phyloP scores from a whole-genome alignment of 495 filamentous ascomycete species.

The Bathelium albidoporum region DNA sequence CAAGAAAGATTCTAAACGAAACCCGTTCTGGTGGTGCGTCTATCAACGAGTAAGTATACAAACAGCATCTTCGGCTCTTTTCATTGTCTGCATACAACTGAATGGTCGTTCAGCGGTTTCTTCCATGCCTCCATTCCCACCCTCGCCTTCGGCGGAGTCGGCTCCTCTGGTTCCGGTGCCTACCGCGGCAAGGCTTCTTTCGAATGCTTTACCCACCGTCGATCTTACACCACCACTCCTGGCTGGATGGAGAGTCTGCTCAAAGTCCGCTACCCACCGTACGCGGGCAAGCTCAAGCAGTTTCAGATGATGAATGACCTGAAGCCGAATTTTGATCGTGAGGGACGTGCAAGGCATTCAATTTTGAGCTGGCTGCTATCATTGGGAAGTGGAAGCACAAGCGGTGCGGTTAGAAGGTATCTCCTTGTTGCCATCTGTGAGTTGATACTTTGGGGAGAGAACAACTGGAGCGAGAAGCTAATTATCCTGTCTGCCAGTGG shows the following conservation, averaged over 20 bases:
- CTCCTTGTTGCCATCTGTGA: conserved; percentile 4
- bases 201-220: conserved; percentile 71
- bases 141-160: conserved; percentile 83
- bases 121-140: conserved; percentile 69
- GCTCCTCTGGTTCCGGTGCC: conserved; percentile 68
- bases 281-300: conserved; percentile 49
- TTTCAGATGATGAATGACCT: conserved; percentile 44
- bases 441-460: not conserved
- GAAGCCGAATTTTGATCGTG: conserved; percentile 76
- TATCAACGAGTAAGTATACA: conserved; percentile 22
- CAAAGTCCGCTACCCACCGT: conserved; percentile 73
- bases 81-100: not conserved
- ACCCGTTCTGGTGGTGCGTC: conserved; percentile 31
- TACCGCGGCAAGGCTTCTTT: conserved; percentile 79
- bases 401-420: conserved; percentile 1
- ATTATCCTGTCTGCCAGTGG: not conserved
- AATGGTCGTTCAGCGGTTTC: conserved; percentile 35
- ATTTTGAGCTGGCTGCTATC: conserved; percentile 6
- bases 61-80: not conserved
- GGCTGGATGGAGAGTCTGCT: conserved; percentile 70
- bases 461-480: not conserved
- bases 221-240: conserved; percentile 65
- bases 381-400: conserved; percentile 8
- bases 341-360: conserved; percentile 45
- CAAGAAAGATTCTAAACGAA: conserved; percentile 40